phyloP scores from a whole-genome alignment of 495 filamentous ascomycete species.

The Aspergillus coremiiformis region DNA sequence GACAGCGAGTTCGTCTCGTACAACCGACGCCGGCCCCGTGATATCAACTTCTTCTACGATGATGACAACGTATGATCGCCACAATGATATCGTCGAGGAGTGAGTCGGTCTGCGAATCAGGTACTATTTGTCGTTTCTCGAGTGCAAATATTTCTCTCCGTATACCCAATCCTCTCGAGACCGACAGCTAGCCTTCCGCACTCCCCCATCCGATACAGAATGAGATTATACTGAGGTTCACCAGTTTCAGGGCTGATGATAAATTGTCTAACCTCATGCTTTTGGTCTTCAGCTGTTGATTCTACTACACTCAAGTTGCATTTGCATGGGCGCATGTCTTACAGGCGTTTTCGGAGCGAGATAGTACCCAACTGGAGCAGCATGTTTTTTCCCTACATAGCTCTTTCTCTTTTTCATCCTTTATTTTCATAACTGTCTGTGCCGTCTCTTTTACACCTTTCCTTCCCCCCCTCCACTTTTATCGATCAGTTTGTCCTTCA shows the following conservation, averaged over 20 bases:
- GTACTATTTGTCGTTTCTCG: background rate
- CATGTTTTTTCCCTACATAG: background rate
- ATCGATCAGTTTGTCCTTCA: too few relatives aligned
- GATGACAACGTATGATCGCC: slow-evolving; percentile 65
- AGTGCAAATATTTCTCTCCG: too few relatives aligned
- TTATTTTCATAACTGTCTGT: background rate
- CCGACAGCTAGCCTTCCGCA: too few relatives aligned
- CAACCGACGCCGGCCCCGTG: slow-evolving; percentile 68
- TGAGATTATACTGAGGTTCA: background rate
- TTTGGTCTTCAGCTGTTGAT: background rate
- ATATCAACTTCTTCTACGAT: slow-evolving; percentile 84
- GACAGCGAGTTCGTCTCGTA: slow-evolving; percentile 77
- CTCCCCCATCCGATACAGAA: too few relatives aligned
- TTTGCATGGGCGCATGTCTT: background rate
- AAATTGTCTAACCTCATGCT: background rate
- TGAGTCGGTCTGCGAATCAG: background rate
- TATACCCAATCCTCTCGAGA: too few relatives aligned
- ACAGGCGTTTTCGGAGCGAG: background rate
- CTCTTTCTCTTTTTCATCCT: background rate
- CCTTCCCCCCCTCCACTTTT: too few relatives aligned
- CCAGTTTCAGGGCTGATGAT: background rate
- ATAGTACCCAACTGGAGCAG: background rate
- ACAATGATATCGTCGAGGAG: background rate
- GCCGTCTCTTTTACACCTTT: too few relatives aligned
- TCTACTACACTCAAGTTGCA: background rate